Conservation (phyloP, 345 rosid species). For the Brassica juncea region DNA sequence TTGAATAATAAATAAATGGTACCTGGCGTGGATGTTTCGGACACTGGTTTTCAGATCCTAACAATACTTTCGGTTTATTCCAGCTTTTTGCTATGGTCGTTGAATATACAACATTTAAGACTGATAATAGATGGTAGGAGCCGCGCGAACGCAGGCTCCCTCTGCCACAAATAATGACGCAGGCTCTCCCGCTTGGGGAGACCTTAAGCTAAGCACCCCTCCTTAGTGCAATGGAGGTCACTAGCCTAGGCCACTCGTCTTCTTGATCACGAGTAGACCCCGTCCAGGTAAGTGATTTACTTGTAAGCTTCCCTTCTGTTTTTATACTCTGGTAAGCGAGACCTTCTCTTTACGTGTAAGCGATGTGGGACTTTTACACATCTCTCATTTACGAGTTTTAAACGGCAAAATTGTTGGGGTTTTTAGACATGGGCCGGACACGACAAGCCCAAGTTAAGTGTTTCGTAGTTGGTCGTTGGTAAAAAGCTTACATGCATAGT, state of each 20-base stretch:
- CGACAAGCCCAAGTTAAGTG: slow-evolving; percentile 2
- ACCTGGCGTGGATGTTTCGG: slow-evolving; percentile 95
- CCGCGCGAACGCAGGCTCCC: slow-evolving; percentile 60
- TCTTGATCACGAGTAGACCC: slow-evolving; percentile 33
- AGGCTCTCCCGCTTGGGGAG: slow-evolving; percentile 51
- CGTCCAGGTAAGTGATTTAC: slow-evolving; percentile 42
- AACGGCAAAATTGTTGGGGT: background rate
- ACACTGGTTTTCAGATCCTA: slow-evolving; percentile 80
- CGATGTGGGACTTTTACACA: slow-evolving; percentile 16
- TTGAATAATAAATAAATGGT: background rate
- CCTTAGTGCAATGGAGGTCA: slow-evolving; percentile 42
- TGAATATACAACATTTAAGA: no score
- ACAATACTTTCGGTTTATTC: no score
- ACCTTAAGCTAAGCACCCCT: slow-evolving; percentile 36
- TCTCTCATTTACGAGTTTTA: background rate
- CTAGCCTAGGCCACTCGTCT: slow-evolving; percentile 38
- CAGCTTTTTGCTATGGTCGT: no score
- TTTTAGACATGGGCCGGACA: background rate
- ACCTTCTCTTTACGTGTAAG: rapidly evolving
- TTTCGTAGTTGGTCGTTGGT: background rate
- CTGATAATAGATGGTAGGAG: no score
- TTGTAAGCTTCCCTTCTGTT: rapidly evolving
- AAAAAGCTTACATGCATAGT: no score
- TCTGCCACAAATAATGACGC: slow-evolving; percentile 54
- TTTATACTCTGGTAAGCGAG: background rate